phyloP scores from a whole-genome alignment of 2,329 filamentous ascomycete species.

The Xylaria sp. region DNA sequence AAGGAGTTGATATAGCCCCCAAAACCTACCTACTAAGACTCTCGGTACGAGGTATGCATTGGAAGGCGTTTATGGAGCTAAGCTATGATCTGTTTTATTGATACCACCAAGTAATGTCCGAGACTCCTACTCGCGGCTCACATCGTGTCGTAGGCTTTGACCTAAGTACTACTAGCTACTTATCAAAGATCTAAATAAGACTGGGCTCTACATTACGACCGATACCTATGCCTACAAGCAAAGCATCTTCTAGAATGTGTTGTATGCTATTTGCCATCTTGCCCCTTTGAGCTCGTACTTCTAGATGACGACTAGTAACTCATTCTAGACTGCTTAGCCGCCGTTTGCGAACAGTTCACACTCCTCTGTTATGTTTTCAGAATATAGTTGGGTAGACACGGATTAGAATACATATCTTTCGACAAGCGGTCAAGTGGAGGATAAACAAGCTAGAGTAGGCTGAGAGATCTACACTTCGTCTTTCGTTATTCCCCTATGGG shows the following conservation, averaged over 20 bases:
- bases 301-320: neutral
- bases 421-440: neutral
- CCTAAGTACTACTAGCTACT: neutral
- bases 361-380: too few relatives aligned
- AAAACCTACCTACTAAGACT: neutral
- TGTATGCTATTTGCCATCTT: neutral
- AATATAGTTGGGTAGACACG: too few relatives aligned
- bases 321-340: neutral
- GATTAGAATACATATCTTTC: neutral
- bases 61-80: slow-evolving; percentile 32
- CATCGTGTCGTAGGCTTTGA: neutral
- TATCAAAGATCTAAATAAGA: neutral
- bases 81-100: slow-evolving; percentile 25
- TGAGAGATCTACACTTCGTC: neutral
- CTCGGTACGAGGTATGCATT: slow-evolving; percentile 26
- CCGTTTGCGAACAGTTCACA: neutral
- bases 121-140: neutral
- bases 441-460: neutral
- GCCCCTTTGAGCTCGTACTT: neutral
- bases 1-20: slow-evolving; percentile 20
- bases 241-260: neutral
- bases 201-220: neutral
- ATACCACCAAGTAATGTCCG: slow-evolving; percentile 25
- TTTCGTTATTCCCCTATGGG: neutral
- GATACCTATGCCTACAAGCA: neutral